Conservation (phyloP, 305 asterid species). For the Fraxinus sp. region DNA sequence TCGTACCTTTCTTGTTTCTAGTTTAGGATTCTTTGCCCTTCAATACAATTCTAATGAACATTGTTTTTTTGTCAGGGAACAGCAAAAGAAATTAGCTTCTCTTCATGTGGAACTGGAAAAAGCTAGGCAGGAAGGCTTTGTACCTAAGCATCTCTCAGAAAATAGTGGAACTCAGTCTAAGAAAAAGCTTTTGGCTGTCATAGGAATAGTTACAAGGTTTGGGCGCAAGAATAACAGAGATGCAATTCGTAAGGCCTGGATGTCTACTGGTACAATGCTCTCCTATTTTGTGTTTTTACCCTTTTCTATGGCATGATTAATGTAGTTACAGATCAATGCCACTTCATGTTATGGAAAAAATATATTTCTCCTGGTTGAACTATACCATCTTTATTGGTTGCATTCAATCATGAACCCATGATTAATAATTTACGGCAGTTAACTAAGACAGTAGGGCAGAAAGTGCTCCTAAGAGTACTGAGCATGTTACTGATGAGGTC, state of each 20-base stretch:
- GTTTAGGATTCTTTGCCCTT: neutral
- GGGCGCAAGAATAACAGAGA: slow-evolving; percentile 77
- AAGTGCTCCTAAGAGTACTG: neutral
- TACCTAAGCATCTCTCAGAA: slow-evolving; percentile 43
- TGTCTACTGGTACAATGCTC: slow-evolving; percentile 62
- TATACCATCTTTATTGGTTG: neutral
- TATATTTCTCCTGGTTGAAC: slow-evolving; percentile 6
- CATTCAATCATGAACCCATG: neutral
- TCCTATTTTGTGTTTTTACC: slow-evolving; percentile 11
- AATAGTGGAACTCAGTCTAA: slow-evolving; percentile 41
- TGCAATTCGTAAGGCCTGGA: slow-evolving; percentile 88
- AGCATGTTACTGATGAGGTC: neutral
- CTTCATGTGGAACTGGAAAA: slow-evolving; percentile 66
- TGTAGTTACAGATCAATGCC: neutral
- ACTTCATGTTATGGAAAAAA: neutral
- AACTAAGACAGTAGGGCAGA: neutral
- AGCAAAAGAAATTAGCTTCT: slow-evolving; percentile 59
- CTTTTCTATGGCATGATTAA: neutral
- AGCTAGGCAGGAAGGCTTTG: slow-evolving; percentile 75
- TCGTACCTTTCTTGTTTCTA: neutral
- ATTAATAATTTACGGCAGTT: neutral
- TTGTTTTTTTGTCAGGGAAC: slow-evolving; percentile 57
- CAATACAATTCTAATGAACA: slow-evolving; percentile 11
- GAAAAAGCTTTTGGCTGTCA: slow-evolving; percentile 66
- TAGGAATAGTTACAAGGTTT: slow-evolving; percentile 72